A percentile compares a stretch with the other conserved stretches of the same genome.
Conservation (phyloP, 805 yeast species). For the Naumovozyma baii region DNA sequence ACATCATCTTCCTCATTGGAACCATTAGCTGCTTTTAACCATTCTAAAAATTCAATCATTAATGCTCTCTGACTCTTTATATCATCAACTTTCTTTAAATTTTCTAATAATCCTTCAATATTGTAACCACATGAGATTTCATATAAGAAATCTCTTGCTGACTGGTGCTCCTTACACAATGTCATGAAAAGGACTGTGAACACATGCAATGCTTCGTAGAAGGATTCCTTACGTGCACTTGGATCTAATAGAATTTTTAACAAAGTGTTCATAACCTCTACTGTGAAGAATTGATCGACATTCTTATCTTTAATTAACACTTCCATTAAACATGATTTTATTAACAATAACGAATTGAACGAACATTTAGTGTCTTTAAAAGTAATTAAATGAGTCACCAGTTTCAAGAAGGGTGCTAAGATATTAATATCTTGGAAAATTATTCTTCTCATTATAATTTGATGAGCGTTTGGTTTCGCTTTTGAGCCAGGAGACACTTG, state of each 20-base stretch:
- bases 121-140: slow-evolving; percentile 49
- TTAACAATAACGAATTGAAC: slow-evolving; percentile 75
- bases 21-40: slow-evolving; percentile 39
- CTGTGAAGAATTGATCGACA: slow-evolving; percentile 52
- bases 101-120: slow-evolving; percentile 52
- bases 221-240: slow-evolving; percentile 74
- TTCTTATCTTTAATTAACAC: slow-evolving; percentile 60
- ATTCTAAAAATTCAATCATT: slow-evolving; percentile 63
- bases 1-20: slow-evolving; percentile 34
- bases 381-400: slow-evolving; percentile 66
- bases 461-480: slow-evolving; percentile 41
- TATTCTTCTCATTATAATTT: slow-evolving; percentile 53
- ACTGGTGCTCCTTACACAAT: slow-evolving; percentile 59
- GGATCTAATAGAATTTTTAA: slow-evolving; percentile 60
- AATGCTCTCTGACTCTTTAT: slow-evolving; percentile 74
- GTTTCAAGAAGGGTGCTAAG: slow-evolving; percentile 66
- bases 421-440: slow-evolving; percentile 56
- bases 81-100: slow-evolving; percentile 54
- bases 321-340: slow-evolving; percentile 63
- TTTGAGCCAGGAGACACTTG: slow-evolving; percentile 48
- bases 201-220: slow-evolving; percentile 85
- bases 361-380: slow-evolving; percentile 89
- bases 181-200: slow-evolving; percentile 71
- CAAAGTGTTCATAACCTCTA: slow-evolving; percentile 56
- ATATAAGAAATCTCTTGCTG: slow-evolving; percentile 49